Evolutionary conservation across 257 asterid genomes (phyloP).

Genomic region (Perilla frutescens): DNA sequence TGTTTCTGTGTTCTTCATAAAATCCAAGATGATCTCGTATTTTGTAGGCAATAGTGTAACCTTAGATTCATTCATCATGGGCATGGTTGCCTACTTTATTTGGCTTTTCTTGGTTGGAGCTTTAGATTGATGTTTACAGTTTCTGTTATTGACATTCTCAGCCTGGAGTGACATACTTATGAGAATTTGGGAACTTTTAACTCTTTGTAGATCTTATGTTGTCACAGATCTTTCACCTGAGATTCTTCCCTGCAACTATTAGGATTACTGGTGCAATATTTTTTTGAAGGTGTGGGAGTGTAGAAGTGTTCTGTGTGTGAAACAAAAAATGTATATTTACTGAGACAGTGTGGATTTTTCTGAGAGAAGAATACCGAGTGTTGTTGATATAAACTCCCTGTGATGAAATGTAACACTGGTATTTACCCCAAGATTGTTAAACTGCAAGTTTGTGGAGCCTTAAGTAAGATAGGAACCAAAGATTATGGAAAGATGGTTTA

Average conservation of each 20-base stretch:
- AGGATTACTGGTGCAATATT: not conserved
- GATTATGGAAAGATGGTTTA: too few species aligned
- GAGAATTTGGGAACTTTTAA: constrained; percentile 1
- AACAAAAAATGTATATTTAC: not conserved
- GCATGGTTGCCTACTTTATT: too few species aligned
- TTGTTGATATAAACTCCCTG: too few species aligned
- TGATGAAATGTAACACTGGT: too few species aligned
- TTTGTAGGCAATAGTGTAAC: not conserved
- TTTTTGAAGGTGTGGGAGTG: not conserved
- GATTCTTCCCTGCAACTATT: not conserved
- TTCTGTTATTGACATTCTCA: too few species aligned
- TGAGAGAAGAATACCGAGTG: too few species aligned
- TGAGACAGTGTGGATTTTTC: too few species aligned
- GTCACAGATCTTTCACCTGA: not conserved
- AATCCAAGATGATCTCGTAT: not conserved
- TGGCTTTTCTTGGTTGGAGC: too few species aligned
- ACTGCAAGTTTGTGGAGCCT: too few species aligned
- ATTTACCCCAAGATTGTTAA: too few species aligned
- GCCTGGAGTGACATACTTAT: not conserved
- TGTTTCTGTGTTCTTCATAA: not conserved
- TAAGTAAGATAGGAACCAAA: too few species aligned
- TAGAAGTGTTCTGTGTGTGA: not conserved
- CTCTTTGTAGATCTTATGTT: not conserved
- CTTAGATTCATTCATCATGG: not conserved
- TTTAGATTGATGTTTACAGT: too few species aligned